Percentiles rank a stretch among this genome's conserved stretches.
These are phyloP conservation scores for Ilex asprella DNA, from an alignment of 257 asterid species.

Conservation along the genomic window DNA sequence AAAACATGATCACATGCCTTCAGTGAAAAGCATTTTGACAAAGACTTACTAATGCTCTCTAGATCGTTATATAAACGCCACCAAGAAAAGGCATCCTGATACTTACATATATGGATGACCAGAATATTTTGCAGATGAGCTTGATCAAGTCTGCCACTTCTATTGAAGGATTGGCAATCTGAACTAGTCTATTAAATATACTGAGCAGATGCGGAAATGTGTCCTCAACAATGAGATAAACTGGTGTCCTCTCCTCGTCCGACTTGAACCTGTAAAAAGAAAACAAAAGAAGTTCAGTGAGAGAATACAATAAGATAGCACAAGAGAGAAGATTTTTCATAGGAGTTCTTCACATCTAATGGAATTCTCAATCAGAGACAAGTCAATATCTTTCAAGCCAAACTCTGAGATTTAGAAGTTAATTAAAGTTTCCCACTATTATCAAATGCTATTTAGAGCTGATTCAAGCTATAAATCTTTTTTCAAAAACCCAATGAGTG, in stretches of 20 bases:
- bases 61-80: neutral
- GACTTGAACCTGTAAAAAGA: constrained; percentile 78
- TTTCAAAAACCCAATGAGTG: too few relatives aligned
- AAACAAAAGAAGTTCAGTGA: constrained; percentile 6
- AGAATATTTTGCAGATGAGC: constrained; percentile 93
- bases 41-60: neutral
- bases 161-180: constrained; percentile 65
- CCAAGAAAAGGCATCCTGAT: neutral
- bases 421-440: too few relatives aligned
- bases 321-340: neutral
- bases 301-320: neutral
- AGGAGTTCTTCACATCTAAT: too few relatives aligned
- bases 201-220: constrained; percentile 82
- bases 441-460: too few relatives aligned
- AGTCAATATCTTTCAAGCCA: too few relatives aligned
- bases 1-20: too few relatives aligned
- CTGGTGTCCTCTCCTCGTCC: constrained; percentile 90
- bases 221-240: constrained; percentile 79
- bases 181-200: constrained; percentile 76
- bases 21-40: too few relatives aligned
- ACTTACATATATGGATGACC: constrained; percentile 90
- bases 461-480: too few relatives aligned
- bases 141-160: constrained; percentile 95
- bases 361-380: too few relatives aligned
- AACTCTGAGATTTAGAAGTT: too few relatives aligned